Evolutionary conservation across 306 rosid species (phyloP), one percentile per base, ranked within the genome.

Genomic region (Vigna hirtella): DNA sequence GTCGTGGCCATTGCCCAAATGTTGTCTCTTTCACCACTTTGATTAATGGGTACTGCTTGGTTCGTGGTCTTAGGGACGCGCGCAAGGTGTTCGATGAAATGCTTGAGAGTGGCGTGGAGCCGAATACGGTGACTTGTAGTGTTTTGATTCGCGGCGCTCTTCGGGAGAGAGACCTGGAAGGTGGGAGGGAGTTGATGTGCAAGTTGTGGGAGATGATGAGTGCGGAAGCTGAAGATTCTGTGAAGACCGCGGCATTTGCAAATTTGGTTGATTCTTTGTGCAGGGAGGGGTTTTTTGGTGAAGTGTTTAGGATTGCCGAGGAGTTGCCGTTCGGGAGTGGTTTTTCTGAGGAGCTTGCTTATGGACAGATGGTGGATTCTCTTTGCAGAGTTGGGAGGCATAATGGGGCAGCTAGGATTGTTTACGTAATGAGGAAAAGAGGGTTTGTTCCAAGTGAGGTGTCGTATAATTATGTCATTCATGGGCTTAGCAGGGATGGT

Each of bases 401-500:
- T 89, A 88, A 92, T 66, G 95, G 87, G 34, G 90, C 97, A 14
- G 86, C 93, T 6, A 89, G 98, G 85, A 82, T 94, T 78, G 91
- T 85, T 40, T 92, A 92, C 38, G 58, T 88, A 28, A 89, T 94
- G 98, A 89, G 88, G 86, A 89, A 74, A 57, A 83, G 76, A 68
- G 91, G 96, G 9, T 72, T 91, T 42, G 58, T 79, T 77, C 98
- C 98, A 0, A 88, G 90, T 42, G 10, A 70, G 1, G 85, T 84
- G 45, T 86, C 92, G 0, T 91, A 88, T 82, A 91, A 91, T 83
- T 63, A 78, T 48, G 86, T 94, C 61, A 74, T 89, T 20, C 98
- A 92, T 68, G 95, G 98, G 50, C 97, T 90, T 61, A 84, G 91
- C 97, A 88, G 82, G 79, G 92, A 89, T 30, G 95, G 97, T 74